These are phyloP conservation scores for Boletus pseudopeckii DNA, from an alignment of 768 basidiomycete species.

Conservation along the genomic window DNA sequence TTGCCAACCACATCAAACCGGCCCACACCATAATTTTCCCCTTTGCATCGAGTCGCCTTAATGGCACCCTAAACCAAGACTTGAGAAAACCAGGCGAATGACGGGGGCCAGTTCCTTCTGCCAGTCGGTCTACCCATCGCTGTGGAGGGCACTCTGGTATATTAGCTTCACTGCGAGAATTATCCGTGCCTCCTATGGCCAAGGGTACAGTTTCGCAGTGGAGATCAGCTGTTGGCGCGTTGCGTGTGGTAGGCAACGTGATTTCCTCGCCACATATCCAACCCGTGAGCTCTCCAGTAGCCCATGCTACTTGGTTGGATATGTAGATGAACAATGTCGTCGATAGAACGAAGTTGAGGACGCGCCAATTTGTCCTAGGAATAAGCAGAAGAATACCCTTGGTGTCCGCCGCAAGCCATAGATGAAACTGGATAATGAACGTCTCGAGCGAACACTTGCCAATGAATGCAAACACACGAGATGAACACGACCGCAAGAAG, in stretches of 20 bases:
- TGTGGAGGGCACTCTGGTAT: slow-evolving; percentile 37
- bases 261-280: slow-evolving; percentile 45
- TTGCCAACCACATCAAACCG: slow-evolving; percentile 60
- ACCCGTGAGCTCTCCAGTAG: slow-evolving; percentile 67
- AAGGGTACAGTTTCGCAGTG: slow-evolving; percentile 12
- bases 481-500: slow-evolving; percentile 66
- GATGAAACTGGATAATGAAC: slow-evolving; percentile 86
- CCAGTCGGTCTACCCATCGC: slow-evolving; percentile 52
- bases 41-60: slow-evolving; percentile 39
- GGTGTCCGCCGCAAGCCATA: slow-evolving; percentile 83
- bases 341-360: slow-evolving; percentile 75
- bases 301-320: slow-evolving; percentile 70
- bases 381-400: slow-evolving; percentile 78
- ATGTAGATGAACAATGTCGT: slow-evolving; percentile 78
- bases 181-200: slow-evolving; percentile 1
- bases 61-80: slow-evolving; percentile 30
- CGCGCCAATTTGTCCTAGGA: slow-evolving; percentile 68
- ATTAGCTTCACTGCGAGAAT: slow-evolving; percentile 29
- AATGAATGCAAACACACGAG: slow-evolving; percentile 71
- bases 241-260: slow-evolving; percentile 21
- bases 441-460: slow-evolving; percentile 89
- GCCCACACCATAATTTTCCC: slow-evolving; percentile 41
- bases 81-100: slow-evolving; percentile 23
- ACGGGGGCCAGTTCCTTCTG: slow-evolving; percentile 30
- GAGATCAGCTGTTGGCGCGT: background rate